phyloP scores from a whole-genome alignment of 257 asterid species.

The Ehretia macrophylla region DNA sequence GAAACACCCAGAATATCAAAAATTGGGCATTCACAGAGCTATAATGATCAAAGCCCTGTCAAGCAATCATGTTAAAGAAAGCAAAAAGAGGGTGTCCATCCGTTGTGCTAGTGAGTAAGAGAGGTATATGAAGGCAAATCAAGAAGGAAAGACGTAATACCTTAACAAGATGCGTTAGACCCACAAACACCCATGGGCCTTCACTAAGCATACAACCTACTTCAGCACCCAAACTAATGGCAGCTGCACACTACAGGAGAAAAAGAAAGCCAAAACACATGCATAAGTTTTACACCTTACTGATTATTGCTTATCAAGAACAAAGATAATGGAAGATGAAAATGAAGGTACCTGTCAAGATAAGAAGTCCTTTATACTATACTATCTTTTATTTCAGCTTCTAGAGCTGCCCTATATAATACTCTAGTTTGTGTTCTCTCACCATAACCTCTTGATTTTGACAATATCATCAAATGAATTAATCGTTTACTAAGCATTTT shows the following conservation, averaged over 20 bases:
- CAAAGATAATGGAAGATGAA: neutral
- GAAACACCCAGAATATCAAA: constrained; percentile 1
- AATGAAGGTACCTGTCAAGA: neutral
- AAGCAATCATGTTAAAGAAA: neutral
- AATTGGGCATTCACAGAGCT: neutral
- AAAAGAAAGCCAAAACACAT: constrained; percentile 12
- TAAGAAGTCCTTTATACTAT: too few species aligned
- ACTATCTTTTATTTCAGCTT: too few species aligned
- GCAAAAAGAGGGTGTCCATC: neutral
- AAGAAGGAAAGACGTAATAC: constrained; percentile 31
- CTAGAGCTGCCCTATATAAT: too few species aligned
- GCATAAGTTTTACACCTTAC: neutral
- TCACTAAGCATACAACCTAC: constrained; percentile 91
- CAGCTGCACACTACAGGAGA: constrained; percentile 54
- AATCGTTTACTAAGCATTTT: neutral
- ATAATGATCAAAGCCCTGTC: neutral
- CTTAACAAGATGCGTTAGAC: constrained; percentile 82
- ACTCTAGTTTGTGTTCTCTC: too few species aligned
- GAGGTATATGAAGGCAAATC: neutral
- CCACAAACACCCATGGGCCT: constrained; percentile 97
- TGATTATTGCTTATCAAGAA: neutral
- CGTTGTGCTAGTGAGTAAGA: neutral
- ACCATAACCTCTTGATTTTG: too few species aligned
- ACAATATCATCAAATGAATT: too few species aligned
- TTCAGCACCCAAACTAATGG: constrained; percentile 58